Base-by-base conservation (phyloP, 352 stramenopile genomes). In the Hyaloperonospora brassicae region DNA sequence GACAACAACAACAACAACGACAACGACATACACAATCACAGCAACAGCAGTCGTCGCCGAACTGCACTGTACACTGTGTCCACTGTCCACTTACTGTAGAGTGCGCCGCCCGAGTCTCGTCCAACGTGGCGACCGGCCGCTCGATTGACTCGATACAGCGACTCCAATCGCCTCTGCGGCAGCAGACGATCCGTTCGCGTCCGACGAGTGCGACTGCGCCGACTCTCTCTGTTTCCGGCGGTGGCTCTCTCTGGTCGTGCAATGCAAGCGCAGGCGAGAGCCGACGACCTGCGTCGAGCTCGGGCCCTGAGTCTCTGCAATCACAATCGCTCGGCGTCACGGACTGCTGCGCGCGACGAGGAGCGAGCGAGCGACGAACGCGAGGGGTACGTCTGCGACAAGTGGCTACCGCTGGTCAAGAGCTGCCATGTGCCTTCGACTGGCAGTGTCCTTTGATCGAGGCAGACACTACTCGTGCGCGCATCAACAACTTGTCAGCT, bases 221-320 rank as follows among this genome's bases (percentile, higher is more conserved):
- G 62, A 50, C 66, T 66, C 62, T 70, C 53, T 62, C 7, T 63
- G 43, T n/a, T n/a, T n/a, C n/a, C n/a, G n/a, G 50, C 53, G 47
- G 57, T 67, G 49, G 34, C 44, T 36, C 36, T 52, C 30, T 56
- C 27, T 36, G 10, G 5, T 57, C 40, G 23, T 47, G 24, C 40
- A 57, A 56, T 60, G 30, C 57, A 64, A 65, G 56, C 57, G 30
- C 42, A 46, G 58, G 36, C 39, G 22, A 47, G 14, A 17, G 42
- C 56, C 62, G 57, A 58, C 62, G 61, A 34, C 56, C 58, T 62
- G 47, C 61, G 46, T 47, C 50, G 50, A 61, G 41, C 54, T 22
- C 31, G 21, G 22, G 23, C 27, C n/a, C n/a, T n/a, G n/a, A n/a
- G 50, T 61, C 62, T 69, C 57, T 66, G 57, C 61, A 69, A 69